phyloP scores from a whole-genome alignment of 2,329 filamentous ascomycete species.

The Neonectria neomacrospora region DNA sequence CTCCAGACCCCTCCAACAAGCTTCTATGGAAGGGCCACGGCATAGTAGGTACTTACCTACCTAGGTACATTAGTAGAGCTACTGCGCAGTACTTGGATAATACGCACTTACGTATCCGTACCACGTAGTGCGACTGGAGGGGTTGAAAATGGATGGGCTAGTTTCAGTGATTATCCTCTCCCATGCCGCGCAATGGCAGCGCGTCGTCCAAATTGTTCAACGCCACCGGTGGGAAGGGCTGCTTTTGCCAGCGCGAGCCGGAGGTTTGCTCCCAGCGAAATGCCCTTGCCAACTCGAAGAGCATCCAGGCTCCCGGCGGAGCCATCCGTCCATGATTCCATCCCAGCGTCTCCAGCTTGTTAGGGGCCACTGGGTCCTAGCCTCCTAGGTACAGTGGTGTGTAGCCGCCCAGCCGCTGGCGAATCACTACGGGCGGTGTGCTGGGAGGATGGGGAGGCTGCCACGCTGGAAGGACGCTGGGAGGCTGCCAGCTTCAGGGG shows the following conservation, averaged over 20 bases:
- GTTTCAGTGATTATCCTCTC: constrained; percentile 2
- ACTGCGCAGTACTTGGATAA: background rate
- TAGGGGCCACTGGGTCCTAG: constrained; percentile 38
- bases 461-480: constrained; percentile 10
- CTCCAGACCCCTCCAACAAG: constrained; percentile 1
- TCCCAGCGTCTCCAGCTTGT: constrained; percentile 37
- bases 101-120: background rate
- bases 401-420: constrained; percentile 22
- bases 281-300: background rate
- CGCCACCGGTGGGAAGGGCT: constrained; percentile 18
- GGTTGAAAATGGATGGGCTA: background rate
- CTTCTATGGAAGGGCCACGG: no score
- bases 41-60: no score
- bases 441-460: background rate
- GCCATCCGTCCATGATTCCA: constrained; percentile 13
- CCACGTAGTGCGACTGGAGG: background rate
- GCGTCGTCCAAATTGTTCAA: constrained; percentile 6
- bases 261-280: background rate
- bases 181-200: constrained; percentile 24
- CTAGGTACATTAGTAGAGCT: no score
- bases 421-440: constrained; percentile 31
- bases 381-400: no score
- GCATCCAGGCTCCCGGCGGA: background rate
- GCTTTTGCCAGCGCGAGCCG: constrained; percentile 6
- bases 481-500: constrained; percentile 40